phyloP scores from a whole-genome alignment of 352 stramenopile species.

The Paralagenidium karlingii region DNA sequence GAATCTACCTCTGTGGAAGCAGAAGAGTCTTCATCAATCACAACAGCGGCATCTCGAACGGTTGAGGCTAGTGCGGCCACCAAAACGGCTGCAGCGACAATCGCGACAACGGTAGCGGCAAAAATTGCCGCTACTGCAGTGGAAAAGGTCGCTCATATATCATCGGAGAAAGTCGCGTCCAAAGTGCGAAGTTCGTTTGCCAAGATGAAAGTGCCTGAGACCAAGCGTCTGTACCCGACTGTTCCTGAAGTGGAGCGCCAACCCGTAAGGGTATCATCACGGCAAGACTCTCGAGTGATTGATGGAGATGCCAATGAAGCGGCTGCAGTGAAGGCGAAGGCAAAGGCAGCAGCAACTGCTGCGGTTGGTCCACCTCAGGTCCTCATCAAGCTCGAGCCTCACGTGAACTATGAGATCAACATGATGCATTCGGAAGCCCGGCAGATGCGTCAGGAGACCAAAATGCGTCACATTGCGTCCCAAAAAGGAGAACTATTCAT shows the following conservation, averaged over 20 bases:
- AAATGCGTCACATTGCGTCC: conserved; percentile 73
- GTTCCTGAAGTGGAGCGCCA: conserved; percentile 9
- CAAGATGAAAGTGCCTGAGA: conserved; percentile 18
- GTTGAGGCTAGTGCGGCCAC: conserved; percentile 5
- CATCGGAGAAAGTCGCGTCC: conserved; percentile 13
- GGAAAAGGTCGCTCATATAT: background rate
- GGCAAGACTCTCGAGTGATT: background rate
- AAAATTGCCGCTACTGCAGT: conserved; percentile 5
- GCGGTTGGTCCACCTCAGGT: conserved; percentile 14
- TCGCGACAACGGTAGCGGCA: conserved; percentile 3
- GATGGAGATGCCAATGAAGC: background rate
- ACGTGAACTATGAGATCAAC: conserved; percentile 77
- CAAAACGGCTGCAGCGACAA: conserved; percentile 6
- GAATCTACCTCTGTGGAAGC: background rate
- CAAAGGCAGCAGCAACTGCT: background rate
- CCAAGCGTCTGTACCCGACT: conserved; percentile 24
- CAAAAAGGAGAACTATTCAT: conserved; percentile 73
- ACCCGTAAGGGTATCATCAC: background rate
- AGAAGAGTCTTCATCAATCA: background rate
- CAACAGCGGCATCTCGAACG: conserved; percentile 1
- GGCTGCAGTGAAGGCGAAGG: background rate
- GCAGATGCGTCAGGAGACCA: conserved; percentile 70
- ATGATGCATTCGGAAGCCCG: conserved; percentile 57
- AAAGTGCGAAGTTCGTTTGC: conserved; percentile 32
- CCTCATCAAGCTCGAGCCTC: conserved; percentile 66